Conservation (phyloP, 495 filamentous ascomycete species). For the Barbatosphaeria neglecta region DNA sequence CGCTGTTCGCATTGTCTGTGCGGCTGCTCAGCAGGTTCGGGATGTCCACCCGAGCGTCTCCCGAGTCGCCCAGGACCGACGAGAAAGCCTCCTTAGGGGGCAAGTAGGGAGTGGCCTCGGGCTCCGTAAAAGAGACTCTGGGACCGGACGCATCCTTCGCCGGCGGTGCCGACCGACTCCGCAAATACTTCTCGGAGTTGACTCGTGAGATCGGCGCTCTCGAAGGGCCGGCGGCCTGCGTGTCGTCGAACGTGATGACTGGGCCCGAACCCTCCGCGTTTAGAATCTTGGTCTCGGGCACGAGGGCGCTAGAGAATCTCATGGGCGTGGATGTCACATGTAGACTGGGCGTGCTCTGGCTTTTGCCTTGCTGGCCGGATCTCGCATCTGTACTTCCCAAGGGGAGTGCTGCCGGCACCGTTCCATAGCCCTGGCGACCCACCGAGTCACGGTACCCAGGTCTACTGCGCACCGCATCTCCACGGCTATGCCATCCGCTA, state of each 20-base stretch:
- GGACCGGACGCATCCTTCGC: constrained; percentile 21
- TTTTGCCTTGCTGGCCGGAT: constrained; percentile 3
- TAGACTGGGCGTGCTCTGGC: constrained; percentile 10
- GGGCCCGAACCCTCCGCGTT: constrained; percentile 52
- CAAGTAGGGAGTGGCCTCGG: background rate
- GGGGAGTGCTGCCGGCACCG: background rate
- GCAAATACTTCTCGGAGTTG: constrained; percentile 43
- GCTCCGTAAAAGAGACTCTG: background rate
- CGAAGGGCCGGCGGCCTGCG: constrained; percentile 16
- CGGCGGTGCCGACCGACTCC: constrained; percentile 51
- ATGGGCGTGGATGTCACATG: constrained; percentile 33
- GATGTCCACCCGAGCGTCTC: constrained; percentile 20
- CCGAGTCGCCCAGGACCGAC: background rate
- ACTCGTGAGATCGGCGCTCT: constrained; percentile 28
- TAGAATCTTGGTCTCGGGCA: constrained; percentile 59
- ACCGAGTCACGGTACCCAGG: background rate
- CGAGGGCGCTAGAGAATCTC: constrained; percentile 61
- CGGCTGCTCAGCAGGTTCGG: constrained; percentile 22
- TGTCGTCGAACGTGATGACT: constrained; percentile 66
- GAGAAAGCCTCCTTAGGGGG: background rate
- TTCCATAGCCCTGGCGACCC: background rate
- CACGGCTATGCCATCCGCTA: constrained; percentile 22
- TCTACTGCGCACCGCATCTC: constrained; percentile 10
- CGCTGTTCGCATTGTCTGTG: constrained; percentile 7
- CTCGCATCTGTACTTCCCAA: background rate